Evolutionary conservation across 2,329 filamentous ascomycete genomes (phyloP), one percentile per base, ranked within the genome.

Genomic region (Aciculosporium take): DNA sequence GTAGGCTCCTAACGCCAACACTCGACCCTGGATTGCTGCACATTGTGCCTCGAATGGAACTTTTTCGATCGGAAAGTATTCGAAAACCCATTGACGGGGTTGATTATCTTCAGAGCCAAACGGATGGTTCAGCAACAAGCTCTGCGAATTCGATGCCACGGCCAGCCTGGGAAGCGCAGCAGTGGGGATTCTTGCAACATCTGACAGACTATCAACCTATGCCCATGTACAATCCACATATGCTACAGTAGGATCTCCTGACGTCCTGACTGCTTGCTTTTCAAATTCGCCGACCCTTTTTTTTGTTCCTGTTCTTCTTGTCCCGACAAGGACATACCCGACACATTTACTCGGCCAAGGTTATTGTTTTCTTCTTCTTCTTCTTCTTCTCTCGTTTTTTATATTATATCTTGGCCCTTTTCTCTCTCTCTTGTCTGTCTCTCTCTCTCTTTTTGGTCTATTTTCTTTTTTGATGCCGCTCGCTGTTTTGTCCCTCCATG

Each of bases 11-110:
- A 15, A 42, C 34, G 21, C 40, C 40, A 9, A 31, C 40, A 4
- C 23, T 39, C 12, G 37, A 39, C 20, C 36, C 36, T 12, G 37
- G 30, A 7, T 13, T 43, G 24, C 29, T 28, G 18, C 17, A 43
- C 12, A 24, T 42, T 28, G 34, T 42, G 18, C 40, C 40, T 21
- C 33, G 40, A 17, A 25, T 38, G 28, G 40, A 42, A 4, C 40
- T 42, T n/a, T 29, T 42, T 24, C 32, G 30, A 20, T 39, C 36
- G 3, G 36, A 39, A 23, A 39, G 36, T 20, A 39, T 39, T 30
- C 41, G 41, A 5, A 43, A 40, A 18, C 41, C 41, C 18, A 43
- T 43, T 15, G 41, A 43, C 23, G 40, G 34, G 7, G 34, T 28
- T 2, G 40, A 37, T 7, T 15, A 42, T 20, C 28, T 42, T 15